Conservation (phyloP, 495 filamentous ascomycete species). For the Thermochaetoides thermophila region DNA sequence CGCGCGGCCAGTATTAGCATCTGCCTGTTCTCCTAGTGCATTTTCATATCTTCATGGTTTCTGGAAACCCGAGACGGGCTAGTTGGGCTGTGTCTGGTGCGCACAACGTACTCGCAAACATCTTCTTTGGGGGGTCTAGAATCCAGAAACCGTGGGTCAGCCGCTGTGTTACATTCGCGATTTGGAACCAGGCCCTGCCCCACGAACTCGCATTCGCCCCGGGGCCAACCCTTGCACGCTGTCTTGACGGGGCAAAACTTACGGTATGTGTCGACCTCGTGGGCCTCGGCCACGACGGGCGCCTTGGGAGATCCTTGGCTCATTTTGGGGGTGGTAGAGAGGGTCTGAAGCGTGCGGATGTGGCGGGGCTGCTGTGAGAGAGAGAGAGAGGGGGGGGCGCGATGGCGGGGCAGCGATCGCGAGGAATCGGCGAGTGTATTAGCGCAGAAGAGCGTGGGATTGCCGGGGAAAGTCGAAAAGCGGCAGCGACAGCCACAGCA, state of each 20-base stretch:
- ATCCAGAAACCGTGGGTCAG: constrained; percentile 2
- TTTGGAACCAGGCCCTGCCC: no score
- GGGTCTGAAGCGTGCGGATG: no score
- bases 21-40: constrained; percentile 19
- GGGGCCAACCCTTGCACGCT: no score
- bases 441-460: neutral
- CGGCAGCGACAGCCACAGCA: neutral
- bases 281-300: constrained; percentile 69
- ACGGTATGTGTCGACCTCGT: constrained; percentile 75
- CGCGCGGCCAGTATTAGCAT: no score
- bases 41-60: no score
- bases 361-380: no score
- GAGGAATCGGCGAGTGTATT: no score
- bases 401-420: constrained; percentile 1
- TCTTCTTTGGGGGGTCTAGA: constrained; percentile 40
- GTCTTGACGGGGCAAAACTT: no score
- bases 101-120: constrained; percentile 43
- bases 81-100: no score
- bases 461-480: neutral
- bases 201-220: no score
- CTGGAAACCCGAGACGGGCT: no score
- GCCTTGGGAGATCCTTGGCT: constrained; percentile 45
- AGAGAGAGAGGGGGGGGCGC: constrained; percentile 13
- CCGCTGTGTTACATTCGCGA: neutral
- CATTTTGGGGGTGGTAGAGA: constrained; percentile 39